These are phyloP conservation scores for Aspergillus niger DNA, from an alignment of 2,329 filamentous ascomycete genomes.

Conservation along the genomic window DNA sequence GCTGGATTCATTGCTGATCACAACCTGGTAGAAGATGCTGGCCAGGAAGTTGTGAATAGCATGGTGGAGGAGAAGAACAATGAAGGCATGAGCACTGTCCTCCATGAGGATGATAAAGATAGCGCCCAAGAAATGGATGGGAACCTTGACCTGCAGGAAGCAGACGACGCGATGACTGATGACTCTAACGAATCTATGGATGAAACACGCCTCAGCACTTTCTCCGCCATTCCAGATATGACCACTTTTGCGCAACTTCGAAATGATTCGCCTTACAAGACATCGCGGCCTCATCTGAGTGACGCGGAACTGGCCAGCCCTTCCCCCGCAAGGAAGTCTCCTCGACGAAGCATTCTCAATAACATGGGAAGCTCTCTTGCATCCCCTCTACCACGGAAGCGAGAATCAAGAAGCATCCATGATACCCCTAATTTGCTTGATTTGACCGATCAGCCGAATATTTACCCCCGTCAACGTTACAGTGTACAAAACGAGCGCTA, in stretches of 20 bases:
- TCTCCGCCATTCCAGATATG: slow-evolving; percentile 87
- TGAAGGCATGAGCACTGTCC: slow-evolving; percentile 47
- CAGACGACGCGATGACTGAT: slow-evolving; percentile 34
- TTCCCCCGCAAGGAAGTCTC: slow-evolving; percentile 47
- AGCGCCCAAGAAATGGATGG: slow-evolving; percentile 26
- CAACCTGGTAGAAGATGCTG: slow-evolving; percentile 12
- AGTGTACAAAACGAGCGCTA: slow-evolving; percentile 38
- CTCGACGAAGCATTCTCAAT: slow-evolving; percentile 31
- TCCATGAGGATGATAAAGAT: slow-evolving; percentile 28
- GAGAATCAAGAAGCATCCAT: slow-evolving; percentile 48
- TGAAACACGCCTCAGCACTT: slow-evolving; percentile 69
- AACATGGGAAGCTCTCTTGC: slow-evolving; percentile 36
- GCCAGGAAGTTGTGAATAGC: slow-evolving; percentile 35
- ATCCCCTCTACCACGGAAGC: slow-evolving; percentile 54
- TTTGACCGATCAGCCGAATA: slow-evolving; percentile 77
- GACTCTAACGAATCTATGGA: slow-evolving; percentile 41
- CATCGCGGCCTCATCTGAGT: slow-evolving; percentile 41
- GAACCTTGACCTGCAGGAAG: slow-evolving; percentile 23
- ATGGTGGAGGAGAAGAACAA: slow-evolving; percentile 42
- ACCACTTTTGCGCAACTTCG: slow-evolving; percentile 77
- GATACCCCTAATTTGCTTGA: slow-evolving; percentile 81
- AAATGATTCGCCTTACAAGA: slow-evolving; percentile 60
- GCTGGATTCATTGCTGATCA: slow-evolving; percentile 25
- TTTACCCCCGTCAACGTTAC: slow-evolving; percentile 55
- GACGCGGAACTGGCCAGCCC: slow-evolving; percentile 48